These are phyloP conservation scores for Kregervanrija delftensis DNA, from an alignment of 805 yeast genomes.

Conservation along the genomic window DNA sequence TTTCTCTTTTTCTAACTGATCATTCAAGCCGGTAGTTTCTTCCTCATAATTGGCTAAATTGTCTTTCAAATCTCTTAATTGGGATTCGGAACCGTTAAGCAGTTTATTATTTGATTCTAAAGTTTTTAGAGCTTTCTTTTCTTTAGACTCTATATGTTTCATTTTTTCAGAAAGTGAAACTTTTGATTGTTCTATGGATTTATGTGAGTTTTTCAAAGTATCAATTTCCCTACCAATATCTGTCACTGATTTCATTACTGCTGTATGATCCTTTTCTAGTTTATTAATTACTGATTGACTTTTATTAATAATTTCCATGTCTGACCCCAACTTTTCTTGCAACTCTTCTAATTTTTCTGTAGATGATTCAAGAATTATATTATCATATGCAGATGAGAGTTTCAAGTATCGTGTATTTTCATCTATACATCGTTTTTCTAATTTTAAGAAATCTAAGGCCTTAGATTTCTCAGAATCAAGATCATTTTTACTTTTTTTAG, in stretches of 20 bases:
- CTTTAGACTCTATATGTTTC: slow-evolving; percentile 56
- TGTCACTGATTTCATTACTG: slow-evolving; percentile 22
- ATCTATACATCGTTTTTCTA: slow-evolving; percentile 54
- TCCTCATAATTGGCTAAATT: slow-evolving; percentile 37
- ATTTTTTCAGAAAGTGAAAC: slow-evolving; percentile 72
- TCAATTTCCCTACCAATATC: no score
- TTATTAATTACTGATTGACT: slow-evolving; percentile 19
- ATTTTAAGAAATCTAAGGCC: slow-evolving; percentile 58
- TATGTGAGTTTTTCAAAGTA: slow-evolving; percentile 26
- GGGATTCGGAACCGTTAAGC: slow-evolving; percentile 37
- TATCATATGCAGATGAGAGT: slow-evolving; percentile 34
- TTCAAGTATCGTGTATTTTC: slow-evolving; percentile 55
- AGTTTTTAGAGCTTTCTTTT: slow-evolving; percentile 51
- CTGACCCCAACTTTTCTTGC: slow-evolving; percentile 7
- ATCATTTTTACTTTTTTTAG: slow-evolving; percentile 62
- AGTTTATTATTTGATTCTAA: slow-evolving; percentile 41
- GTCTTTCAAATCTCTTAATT: slow-evolving; percentile 37
- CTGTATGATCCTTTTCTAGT: slow-evolving; percentile 17
- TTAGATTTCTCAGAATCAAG: slow-evolving; percentile 57
- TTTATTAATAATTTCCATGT: slow-evolving; percentile 12
- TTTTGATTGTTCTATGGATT: slow-evolving; percentile 45
- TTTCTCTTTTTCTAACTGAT: slow-evolving; percentile 46
- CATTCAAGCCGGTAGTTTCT: slow-evolving; percentile 40
- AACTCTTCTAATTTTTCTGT: slow-evolving; percentile 11
- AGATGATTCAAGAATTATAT: slow-evolving; percentile 32